Percentiles rank a stretch among this genome's conserved stretches.
These are phyloP conservation scores for Lentinula edodes DNA, from an alignment of 768 basidiomycete species.

Conservation along the genomic window DNA sequence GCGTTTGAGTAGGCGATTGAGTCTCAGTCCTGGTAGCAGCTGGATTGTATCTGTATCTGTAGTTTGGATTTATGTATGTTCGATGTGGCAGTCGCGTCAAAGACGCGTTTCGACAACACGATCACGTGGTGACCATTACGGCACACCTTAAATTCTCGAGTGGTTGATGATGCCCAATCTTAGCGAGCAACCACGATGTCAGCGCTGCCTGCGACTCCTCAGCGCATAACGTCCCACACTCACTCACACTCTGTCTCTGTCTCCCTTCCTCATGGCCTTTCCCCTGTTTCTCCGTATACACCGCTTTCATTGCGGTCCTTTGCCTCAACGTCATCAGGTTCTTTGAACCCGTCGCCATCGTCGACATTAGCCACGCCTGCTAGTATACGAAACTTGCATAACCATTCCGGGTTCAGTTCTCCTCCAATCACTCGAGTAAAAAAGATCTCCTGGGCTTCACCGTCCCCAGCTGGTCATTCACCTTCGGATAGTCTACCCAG, in stretches of 20 bases:
- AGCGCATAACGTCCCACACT: constrained; percentile 48
- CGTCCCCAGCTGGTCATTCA: constrained; percentile 9
- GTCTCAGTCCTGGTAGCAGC: too few species aligned
- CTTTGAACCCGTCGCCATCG: constrained; percentile 36
- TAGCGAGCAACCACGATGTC: constrained; percentile 6
- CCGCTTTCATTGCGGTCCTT: constrained; percentile 65
- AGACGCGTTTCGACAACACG: background rate
- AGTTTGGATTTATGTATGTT: background rate
- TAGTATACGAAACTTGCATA: constrained; percentile 27
- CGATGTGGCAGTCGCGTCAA: background rate
- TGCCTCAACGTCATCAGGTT: constrained; percentile 17
- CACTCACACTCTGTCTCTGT: constrained; percentile 40
- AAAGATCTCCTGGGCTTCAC: constrained; percentile 9
- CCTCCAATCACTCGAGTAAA: constrained; percentile 17
- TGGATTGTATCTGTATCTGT: too few species aligned
- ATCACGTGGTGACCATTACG: background rate
- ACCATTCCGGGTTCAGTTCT: constrained; percentile 30
- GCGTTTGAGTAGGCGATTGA: background rate
- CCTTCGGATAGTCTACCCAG: constrained; percentile 33
- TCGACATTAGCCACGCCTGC: constrained; percentile 60
- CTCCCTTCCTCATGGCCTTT: constrained; percentile 46
- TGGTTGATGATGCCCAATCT: background rate
- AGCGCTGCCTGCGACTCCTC: constrained; percentile 53
- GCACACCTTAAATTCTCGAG: background rate
- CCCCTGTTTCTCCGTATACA: constrained; percentile 65